Evolutionary conservation across 768 basidiomycete genomes (phyloP).

Genomic region (Auricularia cornea): DNA sequence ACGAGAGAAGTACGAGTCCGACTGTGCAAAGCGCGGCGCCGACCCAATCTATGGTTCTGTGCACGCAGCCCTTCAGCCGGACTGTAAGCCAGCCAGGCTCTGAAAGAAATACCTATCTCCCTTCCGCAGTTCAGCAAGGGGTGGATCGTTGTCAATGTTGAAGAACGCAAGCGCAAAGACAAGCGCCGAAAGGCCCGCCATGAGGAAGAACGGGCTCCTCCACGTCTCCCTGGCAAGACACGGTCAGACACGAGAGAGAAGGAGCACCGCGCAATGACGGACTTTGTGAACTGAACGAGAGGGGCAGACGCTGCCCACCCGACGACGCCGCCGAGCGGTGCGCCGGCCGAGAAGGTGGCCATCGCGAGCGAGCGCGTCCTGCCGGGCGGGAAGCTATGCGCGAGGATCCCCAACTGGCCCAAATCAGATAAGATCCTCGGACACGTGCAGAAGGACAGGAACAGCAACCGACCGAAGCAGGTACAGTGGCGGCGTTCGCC

Average conservation of each 20-base stretch:
- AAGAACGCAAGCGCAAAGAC: constrained; percentile 45
- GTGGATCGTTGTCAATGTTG: constrained; percentile 53
- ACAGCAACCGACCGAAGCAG: constrained; percentile 47
- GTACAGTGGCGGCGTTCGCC: constrained; percentile 70
- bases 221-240: constrained; percentile 34
- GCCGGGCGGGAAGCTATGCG: constrained; percentile 65
- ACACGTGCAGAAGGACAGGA: constrained; percentile 1
- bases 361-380: constrained; percentile 67
- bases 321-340: constrained; percentile 68
- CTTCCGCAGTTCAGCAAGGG: constrained; percentile 15
- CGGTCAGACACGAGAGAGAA: constrained; percentile 1
- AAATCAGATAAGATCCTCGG: neutral
- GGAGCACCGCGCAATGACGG: constrained; percentile 4
- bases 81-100: neutral
- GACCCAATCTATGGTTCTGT: constrained; percentile 63
- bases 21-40: constrained; percentile 58
- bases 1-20: constrained; percentile 63
- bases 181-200: constrained; percentile 46
- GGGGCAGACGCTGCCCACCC: constrained; percentile 67
- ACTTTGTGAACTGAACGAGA: constrained; percentile 46
- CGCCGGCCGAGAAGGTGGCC: constrained; percentile 76
- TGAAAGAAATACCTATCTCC: constrained; percentile 26
- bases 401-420: constrained; percentile 67
- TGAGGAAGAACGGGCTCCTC: constrained; percentile 58
- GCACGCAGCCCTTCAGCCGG: constrained; percentile 9